These are phyloP conservation scores for Leishmania tropica DNA, from an alignment of 208 protist genomes.

Conservation along the genomic window DNA sequence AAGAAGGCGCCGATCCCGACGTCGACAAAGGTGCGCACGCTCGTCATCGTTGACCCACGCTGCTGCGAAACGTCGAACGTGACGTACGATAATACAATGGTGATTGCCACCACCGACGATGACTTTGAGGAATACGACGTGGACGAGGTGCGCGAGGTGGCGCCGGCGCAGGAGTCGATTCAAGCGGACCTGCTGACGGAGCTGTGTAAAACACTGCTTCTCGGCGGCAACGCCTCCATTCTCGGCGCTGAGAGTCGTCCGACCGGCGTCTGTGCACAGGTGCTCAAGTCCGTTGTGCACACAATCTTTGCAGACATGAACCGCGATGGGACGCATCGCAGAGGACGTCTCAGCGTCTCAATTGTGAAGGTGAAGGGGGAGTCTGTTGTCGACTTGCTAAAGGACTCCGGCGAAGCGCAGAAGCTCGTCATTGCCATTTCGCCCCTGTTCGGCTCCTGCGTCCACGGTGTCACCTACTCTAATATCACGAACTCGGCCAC, in stretches of 20 bases:
- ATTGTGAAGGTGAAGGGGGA: slow-evolving; percentile 75
- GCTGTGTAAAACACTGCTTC: slow-evolving; percentile 58
- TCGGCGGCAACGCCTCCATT: slow-evolving; percentile 73
- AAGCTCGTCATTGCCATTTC: slow-evolving; percentile 83
- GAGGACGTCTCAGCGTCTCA: slow-evolving; percentile 54
- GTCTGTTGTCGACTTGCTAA: slow-evolving; percentile 61
- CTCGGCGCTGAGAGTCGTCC: slow-evolving; percentile 69
- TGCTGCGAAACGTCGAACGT: slow-evolving; percentile 70
- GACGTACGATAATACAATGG: slow-evolving; percentile 62
- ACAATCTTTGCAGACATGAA: slow-evolving; percentile 51
- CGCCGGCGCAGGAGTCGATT: slow-evolving; percentile 30
- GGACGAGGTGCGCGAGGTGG: slow-evolving; percentile 70
- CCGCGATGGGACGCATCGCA: slow-evolving; percentile 21
- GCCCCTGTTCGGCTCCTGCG: slow-evolving; percentile 79
- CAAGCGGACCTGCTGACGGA: slow-evolving; percentile 55
- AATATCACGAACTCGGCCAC: slow-evolving; percentile 31
- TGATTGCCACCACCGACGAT: slow-evolving; percentile 68
- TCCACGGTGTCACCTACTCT: slow-evolving; percentile 63
- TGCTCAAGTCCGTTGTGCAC: slow-evolving; percentile 65
- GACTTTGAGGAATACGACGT: slow-evolving; percentile 84
- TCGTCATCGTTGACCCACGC: slow-evolving; percentile 66
- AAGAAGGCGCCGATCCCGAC: slow-evolving; percentile 23
- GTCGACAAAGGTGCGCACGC: slow-evolving; percentile 70
- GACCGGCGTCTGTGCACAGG: slow-evolving; percentile 44
- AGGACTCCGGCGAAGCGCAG: slow-evolving; percentile 35